phyloP scores from a whole-genome alignment of 2,329 filamentous ascomycete genomes.

The Cercospora citrullina region DNA sequence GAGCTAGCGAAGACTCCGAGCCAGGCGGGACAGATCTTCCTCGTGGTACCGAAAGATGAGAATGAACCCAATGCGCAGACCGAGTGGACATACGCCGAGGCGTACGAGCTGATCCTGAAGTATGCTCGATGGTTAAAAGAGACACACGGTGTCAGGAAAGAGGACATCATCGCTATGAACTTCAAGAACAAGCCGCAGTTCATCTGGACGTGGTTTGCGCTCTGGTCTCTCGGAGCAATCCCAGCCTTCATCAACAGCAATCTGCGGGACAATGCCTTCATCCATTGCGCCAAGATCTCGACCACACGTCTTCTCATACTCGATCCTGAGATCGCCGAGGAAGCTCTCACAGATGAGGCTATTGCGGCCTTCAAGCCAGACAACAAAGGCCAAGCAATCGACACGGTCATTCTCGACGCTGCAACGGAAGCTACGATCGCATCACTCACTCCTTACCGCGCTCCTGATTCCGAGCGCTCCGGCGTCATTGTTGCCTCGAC shows the following conservation, averaged over 20 bases:
- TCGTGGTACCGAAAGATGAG: slow-evolving; percentile 35
- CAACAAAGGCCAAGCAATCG: slow-evolving; percentile 49
- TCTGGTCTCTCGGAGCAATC: slow-evolving; percentile 80
- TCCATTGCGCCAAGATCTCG: slow-evolving; percentile 72
- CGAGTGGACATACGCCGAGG: slow-evolving; percentile 70
- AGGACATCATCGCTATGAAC: slow-evolving; percentile 77
- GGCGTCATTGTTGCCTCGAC: slow-evolving; percentile 50
- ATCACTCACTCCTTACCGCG: slow-evolving; percentile 31
- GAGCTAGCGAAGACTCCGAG: slow-evolving; percentile 60
- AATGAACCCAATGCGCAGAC: slow-evolving; percentile 28
- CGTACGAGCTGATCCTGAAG: slow-evolving; percentile 68
- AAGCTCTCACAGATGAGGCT: slow-evolving; percentile 58
- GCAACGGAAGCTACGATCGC: slow-evolving; percentile 52
- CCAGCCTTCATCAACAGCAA: slow-evolving; percentile 91
- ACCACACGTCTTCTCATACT: slow-evolving; percentile 68
- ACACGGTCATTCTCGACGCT: slow-evolving; percentile 66
- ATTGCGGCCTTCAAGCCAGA: slow-evolving; percentile 46
- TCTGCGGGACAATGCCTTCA: slow-evolving; percentile 66
- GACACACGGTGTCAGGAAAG: slow-evolving; percentile 62
- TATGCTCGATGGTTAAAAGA: slow-evolving; percentile 75
- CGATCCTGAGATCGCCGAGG: slow-evolving; percentile 58
- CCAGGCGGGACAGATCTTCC: slow-evolving; percentile 32
- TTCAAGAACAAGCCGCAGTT: slow-evolving; percentile 80
- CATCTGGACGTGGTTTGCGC: slow-evolving; percentile 70
- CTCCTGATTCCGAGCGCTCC: slow-evolving; percentile 36